A percentile compares a stretch with the other conserved stretches of the same genome.
phyloP scores from a whole-genome alignment of 208 protist species.

The Leptomonas seymouri region DNA sequence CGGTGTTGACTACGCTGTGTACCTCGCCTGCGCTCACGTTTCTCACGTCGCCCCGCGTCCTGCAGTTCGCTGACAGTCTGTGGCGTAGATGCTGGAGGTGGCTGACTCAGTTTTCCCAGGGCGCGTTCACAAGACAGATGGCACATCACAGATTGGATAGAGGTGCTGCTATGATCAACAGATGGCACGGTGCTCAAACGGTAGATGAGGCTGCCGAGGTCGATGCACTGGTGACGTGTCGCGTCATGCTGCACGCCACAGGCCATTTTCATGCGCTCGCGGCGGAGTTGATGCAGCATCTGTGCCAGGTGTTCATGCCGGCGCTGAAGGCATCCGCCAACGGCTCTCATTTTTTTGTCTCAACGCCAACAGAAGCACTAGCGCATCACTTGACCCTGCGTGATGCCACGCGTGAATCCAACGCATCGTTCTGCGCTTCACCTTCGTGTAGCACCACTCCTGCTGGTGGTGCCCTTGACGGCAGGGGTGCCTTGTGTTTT shows the following conservation, averaged over 20 bases:
- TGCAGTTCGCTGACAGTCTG: neutral
- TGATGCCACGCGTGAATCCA: neutral
- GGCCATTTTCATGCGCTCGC: constrained; percentile 15
- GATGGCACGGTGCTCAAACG: no score
- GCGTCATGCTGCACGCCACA: constrained; percentile 5
- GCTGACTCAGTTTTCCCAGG: neutral
- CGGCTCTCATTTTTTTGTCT: neutral
- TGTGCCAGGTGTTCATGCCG: constrained; percentile 18
- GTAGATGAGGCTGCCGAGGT: neutral
- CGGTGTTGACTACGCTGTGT: constrained; percentile 1
- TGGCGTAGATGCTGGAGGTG: constrained; percentile 6
- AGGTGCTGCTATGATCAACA: neutral
- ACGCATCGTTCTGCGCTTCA: neutral
- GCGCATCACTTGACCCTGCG: neutral
- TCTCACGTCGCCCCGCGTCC: constrained; percentile 2
- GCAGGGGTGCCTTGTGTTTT: constrained; percentile 1
- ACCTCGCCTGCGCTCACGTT: neutral
- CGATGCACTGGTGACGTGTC: constrained; percentile 22
- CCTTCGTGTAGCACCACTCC: no score
- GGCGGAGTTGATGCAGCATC: constrained; percentile 15
- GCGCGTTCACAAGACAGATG: neutral
- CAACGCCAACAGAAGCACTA: constrained; percentile 22
- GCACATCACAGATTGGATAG: neutral
- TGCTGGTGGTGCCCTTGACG: neutral
- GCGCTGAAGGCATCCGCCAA: neutral